Conservation (phyloP, 345 rosid species). For the Pugionium dolabratum region DNA sequence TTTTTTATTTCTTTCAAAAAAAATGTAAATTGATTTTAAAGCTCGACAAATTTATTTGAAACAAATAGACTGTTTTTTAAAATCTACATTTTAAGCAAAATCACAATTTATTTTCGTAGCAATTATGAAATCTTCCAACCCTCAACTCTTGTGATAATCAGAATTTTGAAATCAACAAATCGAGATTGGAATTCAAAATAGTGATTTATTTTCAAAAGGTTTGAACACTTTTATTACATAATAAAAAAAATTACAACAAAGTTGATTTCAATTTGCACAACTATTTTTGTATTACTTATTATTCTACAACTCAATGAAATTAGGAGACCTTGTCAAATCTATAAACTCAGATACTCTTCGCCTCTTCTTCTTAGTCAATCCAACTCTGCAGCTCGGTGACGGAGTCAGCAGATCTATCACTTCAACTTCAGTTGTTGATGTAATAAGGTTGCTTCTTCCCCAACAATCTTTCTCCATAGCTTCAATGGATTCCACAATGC, state of each 20-base stretch:
- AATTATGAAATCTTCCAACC: no score
- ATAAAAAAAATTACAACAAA: slow-evolving; percentile 11
- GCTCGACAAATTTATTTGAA: no score
- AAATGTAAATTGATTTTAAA: no score
- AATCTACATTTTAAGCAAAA: no score
- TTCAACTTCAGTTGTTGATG: slow-evolving; percentile 46
- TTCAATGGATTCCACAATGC: slow-evolving; percentile 6
- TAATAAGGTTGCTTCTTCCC: slow-evolving; percentile 21
- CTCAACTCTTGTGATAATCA: no score
- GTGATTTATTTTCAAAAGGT: not conserved
- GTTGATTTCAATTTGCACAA: slow-evolving; percentile 1
- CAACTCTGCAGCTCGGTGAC: slow-evolving; percentile 54
- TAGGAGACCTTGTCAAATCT: slow-evolving; percentile 61
- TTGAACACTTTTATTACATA: slow-evolving; percentile 23
- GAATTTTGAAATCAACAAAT: no score
- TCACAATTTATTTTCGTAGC: no score
- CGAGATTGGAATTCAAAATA: no score
- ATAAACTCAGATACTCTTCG: slow-evolving; percentile 60
- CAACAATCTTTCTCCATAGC: slow-evolving; percentile 36
- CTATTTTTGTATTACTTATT: not conserved
- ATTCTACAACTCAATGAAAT: slow-evolving; percentile 40
- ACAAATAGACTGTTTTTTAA: no score
- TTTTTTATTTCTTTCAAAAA: no score
- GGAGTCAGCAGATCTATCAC: slow-evolving; percentile 79
- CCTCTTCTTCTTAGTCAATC: slow-evolving; percentile 47